Evolutionary conservation across 768 basidiomycete species (phyloP), one percentile per base, ranked within the genome.

Genomic region (Neoboletus subvelutipes): DNA sequence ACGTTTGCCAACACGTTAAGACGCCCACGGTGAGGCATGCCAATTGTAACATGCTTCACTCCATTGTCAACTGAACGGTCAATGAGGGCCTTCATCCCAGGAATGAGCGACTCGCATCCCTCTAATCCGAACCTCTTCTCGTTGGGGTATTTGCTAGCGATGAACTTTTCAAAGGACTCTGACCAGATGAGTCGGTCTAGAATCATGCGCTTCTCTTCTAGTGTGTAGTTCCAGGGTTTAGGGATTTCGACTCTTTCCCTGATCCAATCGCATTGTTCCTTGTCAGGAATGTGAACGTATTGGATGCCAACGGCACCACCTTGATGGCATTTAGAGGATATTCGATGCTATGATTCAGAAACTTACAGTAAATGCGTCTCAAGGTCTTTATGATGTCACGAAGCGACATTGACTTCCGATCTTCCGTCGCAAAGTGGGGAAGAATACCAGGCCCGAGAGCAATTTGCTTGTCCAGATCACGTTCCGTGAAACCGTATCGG

Each of bases 181-280:
- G 96, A 98, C 97, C 97, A 99, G 71, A 98, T 98, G 65, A 98
- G 88, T 58, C 97, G 92, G 77, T 99, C 97, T 54, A 99, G 84
- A 62, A 99, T 95, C 92, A 98, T 95, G 46, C 94, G 88, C 76
- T 98, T 99, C 79, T 99, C 97, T 66, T 99, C 97, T 51, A 95
- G 83, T 50, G 90, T 92, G 77, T 98, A 99, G 67, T 94, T 93
- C 94, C 94, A 98, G 8, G 96, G 96, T 66, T 90, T 88, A 1
- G 97, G 97, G 17, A 88, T 87, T 74, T 99, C 97, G 45, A 98
- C 80, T 57, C 97, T 91, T 70, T 94, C 93, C 62, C 97, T 83
- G 66, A 99, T 95, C 97, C 97, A 99, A 75, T 99, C 95, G 70
- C 97, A 99, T 71, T 99, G 92, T 62, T 95, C 92, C 79, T 96